Conservation (phyloP, 2,329 filamentous ascomycete species). For the Zarea fungicola region DNA sequence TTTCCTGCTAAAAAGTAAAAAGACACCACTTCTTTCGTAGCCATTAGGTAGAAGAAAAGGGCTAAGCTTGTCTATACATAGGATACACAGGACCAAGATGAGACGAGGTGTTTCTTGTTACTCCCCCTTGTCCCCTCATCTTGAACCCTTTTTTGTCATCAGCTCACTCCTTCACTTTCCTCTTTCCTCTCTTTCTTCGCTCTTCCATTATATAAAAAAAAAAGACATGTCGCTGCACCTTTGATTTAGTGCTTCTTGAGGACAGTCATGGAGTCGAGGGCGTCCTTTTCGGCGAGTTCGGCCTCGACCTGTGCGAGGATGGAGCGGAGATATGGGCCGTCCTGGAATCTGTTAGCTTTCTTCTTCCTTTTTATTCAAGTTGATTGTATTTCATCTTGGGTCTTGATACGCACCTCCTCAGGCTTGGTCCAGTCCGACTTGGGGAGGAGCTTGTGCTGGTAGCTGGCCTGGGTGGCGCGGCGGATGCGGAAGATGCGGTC, state of each 20-base stretch:
- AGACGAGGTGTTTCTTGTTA: too few relatives aligned
- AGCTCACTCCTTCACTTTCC: too few relatives aligned
- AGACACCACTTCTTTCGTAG: too few relatives aligned
- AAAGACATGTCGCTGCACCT: not conserved
- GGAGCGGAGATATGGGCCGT: constrained; percentile 49
- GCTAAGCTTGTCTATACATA: constrained; percentile 31
- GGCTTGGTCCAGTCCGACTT: constrained; percentile 56
- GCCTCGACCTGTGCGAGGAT: constrained; percentile 48
- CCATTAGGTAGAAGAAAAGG: too few relatives aligned
- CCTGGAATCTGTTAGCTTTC: too few relatives aligned
- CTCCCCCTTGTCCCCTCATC: too few relatives aligned
- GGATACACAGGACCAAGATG: constrained; percentile 25
- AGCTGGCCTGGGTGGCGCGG: constrained; percentile 77
- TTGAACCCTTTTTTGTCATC: not conserved
- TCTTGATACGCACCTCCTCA: constrained; percentile 38
- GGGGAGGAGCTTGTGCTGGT: constrained; percentile 60
- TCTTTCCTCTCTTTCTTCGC: not conserved
- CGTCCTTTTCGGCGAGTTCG: constrained; percentile 46
- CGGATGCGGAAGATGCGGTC: constrained; percentile 97
- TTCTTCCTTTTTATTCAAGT: too few relatives aligned
- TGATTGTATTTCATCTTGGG: too few relatives aligned
- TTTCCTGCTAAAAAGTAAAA: too few relatives aligned
- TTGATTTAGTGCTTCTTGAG: constrained; percentile 42
- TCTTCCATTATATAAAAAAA: not conserved
- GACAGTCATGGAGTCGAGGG: constrained; percentile 45